These are phyloP conservation scores for Hemisphaericaspora lyxosophila DNA, from an alignment of 1,139 yeast species.

Conservation along the genomic window DNA sequence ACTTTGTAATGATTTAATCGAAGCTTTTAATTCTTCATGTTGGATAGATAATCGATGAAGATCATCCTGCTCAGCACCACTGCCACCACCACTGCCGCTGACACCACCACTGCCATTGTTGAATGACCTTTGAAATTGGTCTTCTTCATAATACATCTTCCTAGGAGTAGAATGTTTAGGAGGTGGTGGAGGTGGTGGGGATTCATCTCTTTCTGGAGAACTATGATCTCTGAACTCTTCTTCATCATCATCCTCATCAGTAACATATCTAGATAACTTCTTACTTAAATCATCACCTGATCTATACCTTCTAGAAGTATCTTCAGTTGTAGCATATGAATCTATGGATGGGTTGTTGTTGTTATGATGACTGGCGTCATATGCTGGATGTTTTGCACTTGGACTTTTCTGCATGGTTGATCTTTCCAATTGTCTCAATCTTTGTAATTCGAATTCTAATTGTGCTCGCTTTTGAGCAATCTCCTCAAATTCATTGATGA, in stretches of 20 bases:
- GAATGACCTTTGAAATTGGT: conserved; percentile 1
- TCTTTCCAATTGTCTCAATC: conserved; percentile 37
- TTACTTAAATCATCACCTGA: conserved; percentile 42
- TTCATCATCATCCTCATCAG: conserved; percentile 27
- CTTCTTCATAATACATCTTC: conserved; percentile 5
- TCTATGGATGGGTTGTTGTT: conserved; percentile 21
- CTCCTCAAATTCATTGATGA: conserved; percentile 26
- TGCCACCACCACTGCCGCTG: not conserved
- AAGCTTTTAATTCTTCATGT: conserved; percentile 42
- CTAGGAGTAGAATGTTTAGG: conserved; percentile 32
- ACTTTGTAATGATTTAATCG: conserved; percentile 46
- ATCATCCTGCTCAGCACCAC: conserved; percentile 1
- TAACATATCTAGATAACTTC: conserved; percentile 28
- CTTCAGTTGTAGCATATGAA: conserved; percentile 39
- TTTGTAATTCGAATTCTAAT: conserved; percentile 41
- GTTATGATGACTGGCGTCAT: too few relatives aligned
- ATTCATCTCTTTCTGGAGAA: conserved; percentile 13
- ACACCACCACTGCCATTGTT: not conserved
- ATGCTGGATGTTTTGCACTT: conserved; percentile 2
- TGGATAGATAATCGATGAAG: conserved; percentile 25
- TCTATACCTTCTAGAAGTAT: conserved; percentile 31
- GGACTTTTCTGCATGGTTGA: conserved; percentile 8
- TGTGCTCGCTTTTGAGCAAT: conserved; percentile 37
- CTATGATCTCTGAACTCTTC: conserved; percentile 1
- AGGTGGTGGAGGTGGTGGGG: conserved; percentile 57